These are phyloP conservation scores for Adansonia rubrostipa DNA, from an alignment of 441 rosid genomes.

Conservation along the genomic window DNA sequence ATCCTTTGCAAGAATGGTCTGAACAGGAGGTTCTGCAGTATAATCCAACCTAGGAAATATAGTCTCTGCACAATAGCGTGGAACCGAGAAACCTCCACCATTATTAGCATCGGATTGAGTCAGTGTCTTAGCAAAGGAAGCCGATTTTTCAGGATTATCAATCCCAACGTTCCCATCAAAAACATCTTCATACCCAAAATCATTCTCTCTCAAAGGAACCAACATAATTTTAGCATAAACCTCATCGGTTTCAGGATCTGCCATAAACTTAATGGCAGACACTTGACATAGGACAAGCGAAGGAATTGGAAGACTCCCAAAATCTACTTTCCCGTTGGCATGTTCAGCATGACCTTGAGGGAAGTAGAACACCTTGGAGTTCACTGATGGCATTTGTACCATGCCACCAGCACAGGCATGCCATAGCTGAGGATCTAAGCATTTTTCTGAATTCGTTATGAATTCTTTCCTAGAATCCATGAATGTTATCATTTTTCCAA, in stretches of 20 bases:
- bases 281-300: constrained; percentile 66
- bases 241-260: constrained; percentile 89
- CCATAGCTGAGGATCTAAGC: constrained; percentile 95
- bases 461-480: constrained; percentile 54
- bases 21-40: constrained; percentile 95
- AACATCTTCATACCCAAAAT: constrained; percentile 39
- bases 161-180: constrained; percentile 35
- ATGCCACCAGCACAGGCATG: constrained; percentile 98
- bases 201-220: constrained; percentile 52
- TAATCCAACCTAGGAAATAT: constrained; percentile 89
- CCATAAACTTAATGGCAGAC: constrained; percentile 74
- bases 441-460: constrained; percentile 54
- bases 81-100: constrained; percentile 99
- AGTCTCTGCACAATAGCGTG: constrained; percentile 94
- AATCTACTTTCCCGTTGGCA: constrained; percentile 65
- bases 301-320: constrained; percentile 53
- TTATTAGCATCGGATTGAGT: constrained; percentile 97
- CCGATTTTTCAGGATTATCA: constrained; percentile 63
- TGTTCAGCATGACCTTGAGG: constrained; percentile 98
- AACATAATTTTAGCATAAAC: constrained; percentile 75
- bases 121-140: constrained; percentile 90
- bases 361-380: constrained; percentile 80
- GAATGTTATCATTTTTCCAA: constrained; percentile 40
- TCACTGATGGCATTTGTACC: constrained; percentile 85
- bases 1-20: constrained; percentile 86